Conservation (phyloP, 148 eudicot species). For the Mesembryanthemum crystallinum region DNA sequence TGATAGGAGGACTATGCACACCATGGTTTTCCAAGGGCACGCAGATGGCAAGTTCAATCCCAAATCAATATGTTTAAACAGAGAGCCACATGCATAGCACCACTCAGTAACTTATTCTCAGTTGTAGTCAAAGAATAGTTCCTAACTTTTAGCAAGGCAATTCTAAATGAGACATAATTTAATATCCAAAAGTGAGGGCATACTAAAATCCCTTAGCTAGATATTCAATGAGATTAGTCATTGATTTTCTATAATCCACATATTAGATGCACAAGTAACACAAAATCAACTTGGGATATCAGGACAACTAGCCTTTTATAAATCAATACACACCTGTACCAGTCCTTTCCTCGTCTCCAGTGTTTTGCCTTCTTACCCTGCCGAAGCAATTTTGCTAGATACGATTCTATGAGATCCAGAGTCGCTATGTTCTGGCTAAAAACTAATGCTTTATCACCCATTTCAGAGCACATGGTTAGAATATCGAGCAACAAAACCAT, state of each 20-base stretch:
- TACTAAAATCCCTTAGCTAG: not conserved
- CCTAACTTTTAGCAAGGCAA: not conserved
- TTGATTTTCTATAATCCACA: not conserved
- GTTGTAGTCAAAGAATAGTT: too few species aligned
- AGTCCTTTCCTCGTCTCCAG: constrained; percentile 89
- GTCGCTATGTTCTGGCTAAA: constrained; percentile 92
- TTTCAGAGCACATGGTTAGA: constrained; percentile 58
- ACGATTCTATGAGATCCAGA: constrained; percentile 74
- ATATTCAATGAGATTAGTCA: not conserved
- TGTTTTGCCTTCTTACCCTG: constrained; percentile 58
- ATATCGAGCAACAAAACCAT: constrained; percentile 95
- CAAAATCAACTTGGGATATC: not conserved
- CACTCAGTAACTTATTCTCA: not conserved
- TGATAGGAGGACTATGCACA: not conserved
- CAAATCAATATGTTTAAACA: not conserved
- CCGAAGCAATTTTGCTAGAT: constrained; percentile 59
- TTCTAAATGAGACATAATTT: not conserved
- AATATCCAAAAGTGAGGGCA: not conserved
- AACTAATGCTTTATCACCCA: constrained; percentile 84
- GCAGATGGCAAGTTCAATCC: not conserved
- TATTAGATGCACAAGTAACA: too few species aligned
- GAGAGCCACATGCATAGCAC: not conserved
- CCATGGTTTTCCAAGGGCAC: not conserved
- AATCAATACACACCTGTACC: constrained; percentile 79
- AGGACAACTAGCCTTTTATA: not conserved